phyloP scores from a whole-genome alignment of 305 asterid species.

The Fraxinus greggii region DNA sequence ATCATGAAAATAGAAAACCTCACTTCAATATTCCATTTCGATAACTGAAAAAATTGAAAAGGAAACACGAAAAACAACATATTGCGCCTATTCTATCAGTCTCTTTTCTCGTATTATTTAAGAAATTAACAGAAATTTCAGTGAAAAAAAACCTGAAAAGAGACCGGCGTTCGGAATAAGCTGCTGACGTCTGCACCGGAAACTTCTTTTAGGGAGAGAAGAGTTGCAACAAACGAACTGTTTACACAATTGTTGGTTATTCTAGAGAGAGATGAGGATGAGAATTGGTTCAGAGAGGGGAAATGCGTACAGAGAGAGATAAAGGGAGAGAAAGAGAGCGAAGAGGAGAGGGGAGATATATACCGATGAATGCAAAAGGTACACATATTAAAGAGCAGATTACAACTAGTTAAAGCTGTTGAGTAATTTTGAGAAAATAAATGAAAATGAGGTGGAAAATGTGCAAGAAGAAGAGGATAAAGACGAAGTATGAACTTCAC shows the following conservation, averaged over 20 bases:
- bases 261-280: conserved; percentile 11
- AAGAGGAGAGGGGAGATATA: not conserved
- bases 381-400: conserved; percentile 19
- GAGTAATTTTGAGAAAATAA: conserved; percentile 14
- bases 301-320: conserved; percentile 11
- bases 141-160: conserved; percentile 12
- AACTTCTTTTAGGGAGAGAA: not conserved
- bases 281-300: conserved; percentile 10
- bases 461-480: conserved; percentile 34
- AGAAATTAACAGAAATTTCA: conserved; percentile 15
- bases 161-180: conserved; percentile 37
- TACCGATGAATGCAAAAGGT: conserved; percentile 32
- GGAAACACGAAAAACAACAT: not conserved
- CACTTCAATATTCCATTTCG: conserved; percentile 18
- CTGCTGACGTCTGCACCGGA: conserved; percentile 35
- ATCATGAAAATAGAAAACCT: conserved; percentile 1
- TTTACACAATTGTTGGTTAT: not conserved
- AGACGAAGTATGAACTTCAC: conserved; percentile 34
- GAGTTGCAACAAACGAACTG: not conserved
- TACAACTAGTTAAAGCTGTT: conserved; percentile 24
- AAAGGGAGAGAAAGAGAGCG: conserved; percentile 16
- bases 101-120: not conserved
- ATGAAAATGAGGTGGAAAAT: conserved; percentile 45
- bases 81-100: not conserved
- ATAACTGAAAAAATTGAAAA: not conserved